Base-by-base conservation (phyloP, 768 basidiomycete genomes). In the Paxillus rubicundulus region DNA sequence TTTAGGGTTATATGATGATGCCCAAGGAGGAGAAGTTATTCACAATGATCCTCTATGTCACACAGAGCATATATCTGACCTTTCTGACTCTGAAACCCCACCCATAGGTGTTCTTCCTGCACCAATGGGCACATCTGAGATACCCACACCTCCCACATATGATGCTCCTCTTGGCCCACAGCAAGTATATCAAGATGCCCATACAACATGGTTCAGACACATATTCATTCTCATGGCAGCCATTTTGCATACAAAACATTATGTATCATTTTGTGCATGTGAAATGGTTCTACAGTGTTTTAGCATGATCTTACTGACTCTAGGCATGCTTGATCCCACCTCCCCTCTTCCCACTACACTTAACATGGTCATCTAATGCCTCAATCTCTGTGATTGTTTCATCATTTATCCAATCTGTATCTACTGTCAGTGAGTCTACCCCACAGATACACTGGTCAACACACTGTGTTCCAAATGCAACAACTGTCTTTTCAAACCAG, bases 171-270 rank as follows among this genome's bases (percentile, higher is more conserved):
- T 2, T 6, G 9, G 9, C 30, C 30, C 30, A 30, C 30, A 6
- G 6, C 20, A 34, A 10, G 14, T 48, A 3, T 55, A 55, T 37
- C 34, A 18, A 28, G 34, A 42, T 14, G 21, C 37, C 43, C 59
- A 61, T 51, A 5, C 24, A 5, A 33, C 5, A 6, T 61, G 62
- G 62, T 62, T 47, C 42, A 44, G 56, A 3, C 47, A 50, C 2
- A 40, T 53, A n/a, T 45, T 56, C 12, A 17, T 62, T 9, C 12
- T 56, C 17, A 47, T 64, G 14, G 50, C 62, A 18, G 56, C 49
- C 12, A 50, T 57, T 18, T 57, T 64, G 5, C 63, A 64, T 42
- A 57, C 62, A n/a, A 52, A 45, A n/a, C 59, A 62, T 42, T 62
- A 54, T 40, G 49, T 64, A 30, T 55, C 63, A 5, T 64, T 64